phyloP scores from a whole-genome alignment of 1,284 basidiomycete species.

The Erythrobasidium hasegawianum region DNA sequence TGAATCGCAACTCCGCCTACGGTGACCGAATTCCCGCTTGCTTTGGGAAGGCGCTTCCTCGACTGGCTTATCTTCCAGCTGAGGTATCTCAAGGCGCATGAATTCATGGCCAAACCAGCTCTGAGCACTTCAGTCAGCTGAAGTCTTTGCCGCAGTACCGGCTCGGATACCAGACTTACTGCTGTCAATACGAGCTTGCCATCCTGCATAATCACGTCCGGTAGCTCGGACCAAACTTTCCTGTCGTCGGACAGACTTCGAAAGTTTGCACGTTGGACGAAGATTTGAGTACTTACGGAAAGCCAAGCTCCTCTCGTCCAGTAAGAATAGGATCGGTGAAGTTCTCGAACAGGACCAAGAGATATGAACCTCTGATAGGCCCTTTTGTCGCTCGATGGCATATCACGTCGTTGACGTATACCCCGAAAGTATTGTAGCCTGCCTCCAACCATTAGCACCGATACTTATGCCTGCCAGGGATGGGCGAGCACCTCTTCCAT shows the following conservation, averaged over 20 bases:
- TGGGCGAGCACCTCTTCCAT: conserved; percentile 37
- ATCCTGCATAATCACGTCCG: conserved; percentile 35
- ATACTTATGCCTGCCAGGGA: no score
- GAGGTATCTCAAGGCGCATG: conserved; percentile 38
- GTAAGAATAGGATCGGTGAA: conserved; percentile 45
- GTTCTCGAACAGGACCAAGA: conserved; percentile 43
- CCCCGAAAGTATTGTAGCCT: conserved; percentile 45
- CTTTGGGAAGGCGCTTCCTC: conserved; percentile 12
- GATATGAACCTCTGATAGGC: conserved; percentile 39
- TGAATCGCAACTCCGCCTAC: no score
- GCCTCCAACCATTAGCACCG: not conserved
- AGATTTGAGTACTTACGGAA: conserved; percentile 1
- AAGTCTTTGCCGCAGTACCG: not conserved
- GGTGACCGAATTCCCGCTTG: conserved; percentile 36
- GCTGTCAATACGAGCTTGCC: conserved; percentile 33
- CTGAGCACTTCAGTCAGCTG: not conserved
- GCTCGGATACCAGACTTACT: not conserved
- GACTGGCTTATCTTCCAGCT: conserved; percentile 9
- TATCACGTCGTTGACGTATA: conserved; percentile 42
- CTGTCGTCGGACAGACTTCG: conserved; percentile 35
- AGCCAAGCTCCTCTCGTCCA: conserved; percentile 38
- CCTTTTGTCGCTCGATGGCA: conserved; percentile 34
- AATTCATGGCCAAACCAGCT: conserved; percentile 44
- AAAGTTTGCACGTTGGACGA: conserved; percentile 12
- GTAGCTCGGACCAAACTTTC: conserved; percentile 40